Evolutionary conservation across 192 early-diverging fungal genomes (phyloP).

Genomic region (Coemansia sp.): DNA sequence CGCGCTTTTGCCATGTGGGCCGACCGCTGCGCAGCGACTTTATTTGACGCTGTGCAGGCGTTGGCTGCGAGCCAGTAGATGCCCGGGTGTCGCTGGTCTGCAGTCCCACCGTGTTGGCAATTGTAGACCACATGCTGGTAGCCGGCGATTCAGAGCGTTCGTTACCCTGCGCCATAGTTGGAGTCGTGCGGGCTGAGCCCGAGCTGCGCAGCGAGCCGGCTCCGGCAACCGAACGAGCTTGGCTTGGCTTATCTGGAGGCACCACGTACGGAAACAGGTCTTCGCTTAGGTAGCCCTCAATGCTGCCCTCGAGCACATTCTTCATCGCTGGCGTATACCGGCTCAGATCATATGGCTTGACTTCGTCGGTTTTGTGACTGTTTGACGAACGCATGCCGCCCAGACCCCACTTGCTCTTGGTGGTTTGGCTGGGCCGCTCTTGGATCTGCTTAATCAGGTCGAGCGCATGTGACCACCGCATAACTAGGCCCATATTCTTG

Average conservation of each 20-base stretch:
- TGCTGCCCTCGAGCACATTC: conserved; percentile 39
- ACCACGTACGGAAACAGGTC: conserved; percentile 55
- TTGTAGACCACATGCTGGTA: conserved; percentile 50
- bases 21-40: conserved; percentile 47
- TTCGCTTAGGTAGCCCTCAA: conserved; percentile 49
- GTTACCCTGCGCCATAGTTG: conserved; percentile 12
- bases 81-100: conserved; percentile 30
- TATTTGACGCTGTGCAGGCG: conserved; percentile 31
- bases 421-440: conserved; percentile 29
- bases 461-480: conserved; percentile 52
- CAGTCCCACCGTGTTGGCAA: conserved; percentile 41
- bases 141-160: conserved; percentile 40
- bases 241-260: conserved; percentile 46
- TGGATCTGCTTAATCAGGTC: conserved; percentile 49
- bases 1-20: conserved; percentile 56
- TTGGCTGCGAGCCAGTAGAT: conserved; percentile 24
- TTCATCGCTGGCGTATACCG: conserved; percentile 50
- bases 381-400: conserved; percentile 25
- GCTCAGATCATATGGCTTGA: conserved; percentile 45
- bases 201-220: conserved; percentile 20
- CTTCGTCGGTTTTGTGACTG: conserved; percentile 17
- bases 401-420: conserved; percentile 51
- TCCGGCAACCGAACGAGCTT: conserved; percentile 14
- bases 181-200: conserved; percentile 23
- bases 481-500: conserved; percentile 49